Conservation (phyloP, 148 eudicot species). For the Vaccinium macrocarpon region DNA sequence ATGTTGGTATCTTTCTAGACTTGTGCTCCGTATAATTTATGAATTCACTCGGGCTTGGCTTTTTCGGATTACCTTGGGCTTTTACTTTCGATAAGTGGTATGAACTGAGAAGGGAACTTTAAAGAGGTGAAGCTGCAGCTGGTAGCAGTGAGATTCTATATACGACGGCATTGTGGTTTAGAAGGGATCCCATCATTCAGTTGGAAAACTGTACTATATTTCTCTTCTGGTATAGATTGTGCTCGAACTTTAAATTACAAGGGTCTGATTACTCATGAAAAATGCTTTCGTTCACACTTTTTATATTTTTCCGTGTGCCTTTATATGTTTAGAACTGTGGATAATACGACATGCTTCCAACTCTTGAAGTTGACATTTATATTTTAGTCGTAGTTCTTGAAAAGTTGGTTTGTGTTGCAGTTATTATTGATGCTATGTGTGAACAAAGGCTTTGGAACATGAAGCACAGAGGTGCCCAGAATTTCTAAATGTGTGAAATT, state of each 20-base stretch:
- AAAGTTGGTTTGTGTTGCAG: constrained; percentile 36
- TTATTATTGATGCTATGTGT: constrained; percentile 76
- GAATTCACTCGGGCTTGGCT: background rate
- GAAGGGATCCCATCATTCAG: background rate
- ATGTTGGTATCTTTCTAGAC: too few relatives aligned
- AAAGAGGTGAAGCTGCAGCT: background rate
- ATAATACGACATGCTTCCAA: too few relatives aligned
- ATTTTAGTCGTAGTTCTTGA: background rate
- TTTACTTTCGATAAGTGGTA: background rate
- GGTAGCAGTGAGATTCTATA: background rate
- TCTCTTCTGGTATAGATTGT: background rate
- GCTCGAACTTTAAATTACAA: background rate
- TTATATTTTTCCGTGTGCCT: background rate
- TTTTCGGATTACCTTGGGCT: background rate
- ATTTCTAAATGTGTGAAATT: constrained; percentile 95
- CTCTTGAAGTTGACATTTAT: background rate
- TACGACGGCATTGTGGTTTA: background rate
- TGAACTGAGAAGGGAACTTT: background rate
- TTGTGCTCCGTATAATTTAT: background rate
- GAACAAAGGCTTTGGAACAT: constrained; percentile 92
- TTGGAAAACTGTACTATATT: background rate
- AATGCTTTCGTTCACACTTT: background rate
- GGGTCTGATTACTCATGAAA: background rate
- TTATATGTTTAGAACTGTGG: background rate
- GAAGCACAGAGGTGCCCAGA: constrained; percentile 63